These are phyloP conservation scores for Didymella exigua DNA, from an alignment of 2,329 filamentous ascomycete genomes.

Conservation along the genomic window DNA sequence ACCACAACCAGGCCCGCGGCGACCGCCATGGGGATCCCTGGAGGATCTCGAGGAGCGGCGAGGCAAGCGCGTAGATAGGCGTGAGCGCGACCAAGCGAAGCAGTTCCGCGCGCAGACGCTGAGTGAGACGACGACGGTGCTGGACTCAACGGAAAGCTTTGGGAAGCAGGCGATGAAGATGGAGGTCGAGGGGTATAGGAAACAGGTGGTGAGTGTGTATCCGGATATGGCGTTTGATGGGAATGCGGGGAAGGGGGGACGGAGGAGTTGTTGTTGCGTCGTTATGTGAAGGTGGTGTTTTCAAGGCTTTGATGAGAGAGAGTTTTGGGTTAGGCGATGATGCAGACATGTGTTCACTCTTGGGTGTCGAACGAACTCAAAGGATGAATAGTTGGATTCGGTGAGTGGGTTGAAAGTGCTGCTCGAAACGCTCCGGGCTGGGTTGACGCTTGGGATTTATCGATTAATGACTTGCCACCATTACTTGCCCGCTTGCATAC, in stretches of 20 bases:
- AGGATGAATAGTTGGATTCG: too few species aligned
- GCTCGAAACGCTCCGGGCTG: too few species aligned
- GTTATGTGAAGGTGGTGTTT: conserved; percentile 20
- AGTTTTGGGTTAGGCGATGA: neutral
- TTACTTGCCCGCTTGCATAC: too few species aligned
- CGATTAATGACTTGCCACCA: too few species aligned
- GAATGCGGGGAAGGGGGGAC: conserved; percentile 9
- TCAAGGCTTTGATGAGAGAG: neutral
- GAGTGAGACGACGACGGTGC: neutral
- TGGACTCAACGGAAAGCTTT: neutral
- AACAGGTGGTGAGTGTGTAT: conserved; percentile 28
- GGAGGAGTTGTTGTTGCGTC: conserved; percentile 19
- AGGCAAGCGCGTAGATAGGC: conserved; percentile 5
- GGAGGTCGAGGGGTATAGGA: conserved; percentile 28
- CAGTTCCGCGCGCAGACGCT: neutral
- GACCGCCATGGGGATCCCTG: conserved; percentile 25
- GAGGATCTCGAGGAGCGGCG: conserved; percentile 15
- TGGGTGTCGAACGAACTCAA: too few species aligned
- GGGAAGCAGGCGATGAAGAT: conserved; percentile 11
- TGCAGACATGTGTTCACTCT: neutral
- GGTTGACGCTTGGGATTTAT: too few species aligned
- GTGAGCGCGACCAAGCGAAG: conserved; percentile 9
- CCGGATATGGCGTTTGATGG: conserved; percentile 32
- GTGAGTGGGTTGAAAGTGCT: too few species aligned
- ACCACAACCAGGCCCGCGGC: conserved; percentile 15